Evolutionary conservation across 805 yeast genomes (phyloP).

Genomic region (Candida sithepensis): DNA sequence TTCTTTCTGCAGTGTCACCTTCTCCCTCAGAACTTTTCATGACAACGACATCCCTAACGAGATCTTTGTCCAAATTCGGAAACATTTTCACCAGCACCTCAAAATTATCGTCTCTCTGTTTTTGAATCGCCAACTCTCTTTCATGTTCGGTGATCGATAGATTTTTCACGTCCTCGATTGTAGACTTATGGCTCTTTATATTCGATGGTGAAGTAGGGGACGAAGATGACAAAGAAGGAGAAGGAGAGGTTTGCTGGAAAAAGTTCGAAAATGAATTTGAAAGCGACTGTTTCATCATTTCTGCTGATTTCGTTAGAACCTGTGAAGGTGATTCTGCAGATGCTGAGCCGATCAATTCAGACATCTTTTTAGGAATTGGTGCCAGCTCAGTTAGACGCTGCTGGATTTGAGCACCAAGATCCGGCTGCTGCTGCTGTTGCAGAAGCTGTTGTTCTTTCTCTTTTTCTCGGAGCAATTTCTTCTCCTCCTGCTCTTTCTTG

Average conservation of each 20-base stretch:
- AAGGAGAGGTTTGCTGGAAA: slow-evolving; percentile 15
- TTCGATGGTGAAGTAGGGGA: slow-evolving; percentile 1
- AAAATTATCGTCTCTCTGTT: slow-evolving; percentile 45
- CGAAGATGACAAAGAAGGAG: slow-evolving; percentile 13
- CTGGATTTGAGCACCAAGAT: neutral
- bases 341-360: slow-evolving; percentile 23
- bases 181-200: slow-evolving; percentile 8
- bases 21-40: slow-evolving; percentile 42
- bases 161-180: slow-evolving; percentile 20
- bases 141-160: slow-evolving; percentile 32
- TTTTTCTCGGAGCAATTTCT: slow-evolving; percentile 3
- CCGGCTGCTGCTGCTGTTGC: slow-evolving; percentile 6
- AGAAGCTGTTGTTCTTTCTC: slow-evolving; percentile 6
- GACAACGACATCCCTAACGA: slow-evolving; percentile 65
- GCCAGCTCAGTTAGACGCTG: slow-evolving; percentile 9
- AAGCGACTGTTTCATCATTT: slow-evolving; percentile 33
- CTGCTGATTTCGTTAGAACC: slow-evolving; percentile 35
- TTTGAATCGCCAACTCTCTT: slow-evolving; percentile 31
- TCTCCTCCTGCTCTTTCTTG: slow-evolving; percentile 26
- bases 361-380: slow-evolving; percentile 25
- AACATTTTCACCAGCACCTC: slow-evolving; percentile 63
- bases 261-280: slow-evolving; percentile 23
- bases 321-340: slow-evolving; percentile 31
- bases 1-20: slow-evolving; percentile 27
- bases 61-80: slow-evolving; percentile 64